Conservation (phyloP, 441 rosid genomes). For the Euphorbia neoarborescens region DNA sequence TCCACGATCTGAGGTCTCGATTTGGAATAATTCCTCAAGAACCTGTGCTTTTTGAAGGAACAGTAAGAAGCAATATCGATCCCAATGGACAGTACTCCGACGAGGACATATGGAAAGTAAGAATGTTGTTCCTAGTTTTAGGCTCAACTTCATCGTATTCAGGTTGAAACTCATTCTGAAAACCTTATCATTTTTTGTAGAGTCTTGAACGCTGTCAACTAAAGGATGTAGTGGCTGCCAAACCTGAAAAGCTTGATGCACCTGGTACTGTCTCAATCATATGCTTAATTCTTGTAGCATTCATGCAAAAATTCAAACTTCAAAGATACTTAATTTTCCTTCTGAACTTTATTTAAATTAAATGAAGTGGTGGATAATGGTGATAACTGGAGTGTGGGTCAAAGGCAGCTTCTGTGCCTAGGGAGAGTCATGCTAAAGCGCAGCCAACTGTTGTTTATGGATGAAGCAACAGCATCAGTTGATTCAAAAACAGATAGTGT, state of each 20-base stretch:
- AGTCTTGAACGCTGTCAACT: conserved; percentile 90
- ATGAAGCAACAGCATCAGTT: conserved; percentile 92
- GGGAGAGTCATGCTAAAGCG: conserved; percentile 85
- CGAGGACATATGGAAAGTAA: conserved; percentile 88
- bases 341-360: not conserved
- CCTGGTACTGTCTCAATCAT: conserved; percentile 32
- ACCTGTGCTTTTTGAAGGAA: conserved; percentile 92
- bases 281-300: not conserved
- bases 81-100: conserved; percentile 68
- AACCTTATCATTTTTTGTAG: conserved; percentile 26
- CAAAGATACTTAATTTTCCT: not conserved
- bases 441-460: conserved; percentile 68
- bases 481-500: conserved; percentile 87
- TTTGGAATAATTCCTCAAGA: conserved; percentile 96
- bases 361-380: conserved; percentile 67
- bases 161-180: not conserved
- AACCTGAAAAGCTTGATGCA: conserved; percentile 79
- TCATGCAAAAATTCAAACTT: not conserved
- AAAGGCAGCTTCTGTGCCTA: conserved; percentile 78
- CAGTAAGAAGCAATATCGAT: conserved; percentile 83
- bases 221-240: conserved; percentile 60
- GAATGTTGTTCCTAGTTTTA: not conserved
- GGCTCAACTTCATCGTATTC: not conserved
- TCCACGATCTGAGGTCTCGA: conserved; percentile 83
- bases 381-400: conserved; percentile 97